Base-by-base conservation (phyloP, 2,329 filamentous ascomycete species). In the Diaporthe vexans region DNA sequence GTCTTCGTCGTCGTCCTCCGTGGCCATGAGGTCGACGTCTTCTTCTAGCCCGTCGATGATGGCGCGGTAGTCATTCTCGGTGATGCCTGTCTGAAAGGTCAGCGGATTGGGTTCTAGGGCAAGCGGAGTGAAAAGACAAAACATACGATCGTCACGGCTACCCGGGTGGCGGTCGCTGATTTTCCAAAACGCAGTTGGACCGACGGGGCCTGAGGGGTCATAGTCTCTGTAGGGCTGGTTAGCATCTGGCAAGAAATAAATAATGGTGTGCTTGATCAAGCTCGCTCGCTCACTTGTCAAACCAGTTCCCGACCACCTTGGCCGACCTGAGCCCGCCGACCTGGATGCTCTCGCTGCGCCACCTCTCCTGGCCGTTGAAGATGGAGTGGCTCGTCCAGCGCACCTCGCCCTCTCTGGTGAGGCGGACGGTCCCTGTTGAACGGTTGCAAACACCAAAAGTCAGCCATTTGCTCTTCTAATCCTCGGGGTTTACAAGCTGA, bases 141-240 rank as follows among this genome's bases (percentile, higher is more conserved):
- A 78, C 78, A 26, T 84, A 79, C 37, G 68, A 4, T 82, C 75
- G 61, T 82, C 81, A 11, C 82, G 78, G 54, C 80, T 79, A 46
- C 76, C 51, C 74, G 78, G 71, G 35, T 81, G 79, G 21, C 83
- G 82, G 77, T 93, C 91, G 57, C 86, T 89, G 15, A 92, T 85
- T 82, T 95, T 95, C 93, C 94, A 96, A 79, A 94, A 95, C 0
- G 91, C 92, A 1, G 92, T 94, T 1, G 94, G 94, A 0, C 94
- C 94, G 2, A 89, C 92, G 0, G 94, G 94, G 0, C 94, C 93
- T 77, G 92, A 89, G 0, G 85, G 81, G 76, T 94, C 91, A 78
- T 90, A 92, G 80, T 94, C 90, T 78, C 90, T 91, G 69, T 52
- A 29, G 10, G 40, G 40, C 7, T 17, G 19, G 5, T 58, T 13